Base-by-base conservation (phyloP, 1,139 yeast species). In the Blastobotrys elegans region DNA sequence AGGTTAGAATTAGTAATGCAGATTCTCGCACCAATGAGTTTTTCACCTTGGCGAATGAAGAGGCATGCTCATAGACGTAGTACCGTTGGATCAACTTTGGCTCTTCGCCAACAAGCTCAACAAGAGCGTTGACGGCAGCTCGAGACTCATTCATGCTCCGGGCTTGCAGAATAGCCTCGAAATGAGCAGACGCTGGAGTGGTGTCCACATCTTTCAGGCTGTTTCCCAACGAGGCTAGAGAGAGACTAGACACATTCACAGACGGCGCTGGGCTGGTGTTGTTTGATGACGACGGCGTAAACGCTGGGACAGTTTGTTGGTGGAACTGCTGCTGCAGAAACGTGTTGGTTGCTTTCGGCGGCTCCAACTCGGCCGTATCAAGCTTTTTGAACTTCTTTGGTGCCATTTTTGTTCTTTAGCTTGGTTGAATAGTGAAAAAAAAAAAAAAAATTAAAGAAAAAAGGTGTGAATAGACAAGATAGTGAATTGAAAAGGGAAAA, bases 21-120 rank as follows among this genome's bases (percentile, higher is more conserved):
- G 88, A 76, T 67, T 90, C 97, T 67, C 95, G 80, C 37, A 84
- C 76, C 49, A 86, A 65, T 8, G 88, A 71, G 62, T 81, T 84
- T 64, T 89, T 90, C 35, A 87, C 79, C 63, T 85, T 88, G 46
- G 79, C 64, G 49, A 90, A 72, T 31, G 88, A 77, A 53, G 78
- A 72, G 48, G 86, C 58, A 38, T 84, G 76, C 21, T 82, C 88
- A 26, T 67, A 62, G 24, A 90, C 55, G 46, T 79, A 76, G 88
- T 90, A 88, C 13, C 79, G 83, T 44, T 72, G 69, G 34, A 88
- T 73, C 7, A 70, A 56, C 46, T 76, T 69, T 24, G 81, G 79
- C n/a, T 74, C 67, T 31, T 70, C 70, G 22, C 66, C 63, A 43
- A 83, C 67, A 46, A 65, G 62, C 42, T 72, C 77, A 7, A 80